Conservation (phyloP, 2,329 filamentous ascomycete genomes). For the Mycogone perniciosa region DNA sequence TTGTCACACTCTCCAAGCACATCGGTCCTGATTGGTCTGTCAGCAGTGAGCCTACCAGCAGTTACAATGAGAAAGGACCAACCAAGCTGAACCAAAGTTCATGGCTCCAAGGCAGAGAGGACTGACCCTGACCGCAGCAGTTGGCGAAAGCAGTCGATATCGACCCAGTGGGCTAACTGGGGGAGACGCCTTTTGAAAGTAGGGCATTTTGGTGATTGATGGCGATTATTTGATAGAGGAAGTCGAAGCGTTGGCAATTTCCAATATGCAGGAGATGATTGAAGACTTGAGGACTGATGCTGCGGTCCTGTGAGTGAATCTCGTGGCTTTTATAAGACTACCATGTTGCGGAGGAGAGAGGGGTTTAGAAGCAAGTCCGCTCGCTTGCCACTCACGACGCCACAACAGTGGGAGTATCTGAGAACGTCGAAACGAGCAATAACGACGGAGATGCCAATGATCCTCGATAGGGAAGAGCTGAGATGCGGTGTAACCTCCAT, state of each 20-base stretch:
- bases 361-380: too few species aligned
- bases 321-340: too few species aligned
- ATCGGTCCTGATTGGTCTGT: slow-evolving; percentile 32
- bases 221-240: background rate
- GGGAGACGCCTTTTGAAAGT: slow-evolving; percentile 25
- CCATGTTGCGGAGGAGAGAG: too few species aligned
- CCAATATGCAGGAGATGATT: background rate
- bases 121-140: slow-evolving; percentile 59
- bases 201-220: background rate
- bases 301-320: too few species aligned
- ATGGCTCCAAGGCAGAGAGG: slow-evolving; percentile 60
- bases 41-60: background rate
- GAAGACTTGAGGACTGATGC: background rate
- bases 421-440: too few species aligned
- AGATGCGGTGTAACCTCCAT: too few species aligned
- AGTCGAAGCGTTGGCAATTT: background rate
- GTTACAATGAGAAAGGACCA: slow-evolving; percentile 2
- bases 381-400: too few species aligned
- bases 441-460: too few species aligned
- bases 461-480: too few species aligned
- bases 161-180: slow-evolving; percentile 56
- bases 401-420: too few species aligned
- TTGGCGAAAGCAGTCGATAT: slow-evolving; percentile 61
- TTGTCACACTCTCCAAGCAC: slow-evolving; percentile 61
- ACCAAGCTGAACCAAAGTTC: slow-evolving; percentile 56